Percentiles rank a stretch among this genome's conserved stretches.
phyloP scores from a whole-genome alignment of 192 early-diverging fungal species.

The Backusella morwellensis region DNA sequence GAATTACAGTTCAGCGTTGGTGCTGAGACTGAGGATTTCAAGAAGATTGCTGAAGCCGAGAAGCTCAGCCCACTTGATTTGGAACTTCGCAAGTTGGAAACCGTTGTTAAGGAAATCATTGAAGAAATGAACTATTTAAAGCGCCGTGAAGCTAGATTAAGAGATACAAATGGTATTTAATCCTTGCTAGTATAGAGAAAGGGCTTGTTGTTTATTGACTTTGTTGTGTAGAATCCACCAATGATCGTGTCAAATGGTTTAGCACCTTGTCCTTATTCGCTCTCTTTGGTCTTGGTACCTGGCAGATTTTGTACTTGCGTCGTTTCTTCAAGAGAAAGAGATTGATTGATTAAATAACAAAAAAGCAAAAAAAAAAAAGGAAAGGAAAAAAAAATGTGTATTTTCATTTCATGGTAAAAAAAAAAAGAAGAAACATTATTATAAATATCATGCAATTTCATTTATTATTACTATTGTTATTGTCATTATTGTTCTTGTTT shows the following conservation, averaged over 20 bases:
- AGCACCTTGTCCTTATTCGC: slow-evolving; percentile 73
- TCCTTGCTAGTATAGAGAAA: not conserved
- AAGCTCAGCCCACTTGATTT: slow-evolving; percentile 86
- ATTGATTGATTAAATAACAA: slow-evolving; percentile 62
- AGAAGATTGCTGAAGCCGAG: slow-evolving; percentile 66
- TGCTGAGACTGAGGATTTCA: slow-evolving; percentile 78
- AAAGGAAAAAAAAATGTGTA: not conserved
- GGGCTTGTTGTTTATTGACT: no score
- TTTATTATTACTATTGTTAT: not conserved
- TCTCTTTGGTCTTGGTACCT: slow-evolving; percentile 64
- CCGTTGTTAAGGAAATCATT: slow-evolving; percentile 70
- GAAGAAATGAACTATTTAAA: slow-evolving; percentile 88
- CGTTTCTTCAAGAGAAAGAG: slow-evolving; percentile 90
- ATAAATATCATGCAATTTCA: slow-evolving; percentile 3
- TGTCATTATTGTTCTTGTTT: not conserved
- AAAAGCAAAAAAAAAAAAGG: slow-evolving; percentile 1
- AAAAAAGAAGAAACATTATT: not conserved
- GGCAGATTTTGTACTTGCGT: slow-evolving; percentile 85
- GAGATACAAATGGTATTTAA: slow-evolving; percentile 80
- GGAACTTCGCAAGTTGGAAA: slow-evolving; percentile 82
- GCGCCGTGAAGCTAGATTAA: slow-evolving; percentile 74
- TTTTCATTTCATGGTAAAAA: slow-evolving; percentile 2
- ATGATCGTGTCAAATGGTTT: slow-evolving; percentile 83
- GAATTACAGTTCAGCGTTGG: slow-evolving; percentile 82
- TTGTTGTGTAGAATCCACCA: slow-evolving; percentile 72